A percentile compares a stretch with the other conserved stretches of the same genome.
phyloP scores from a whole-genome alignment of 352 stramenopile genomes.

The Phytophthora sojae region DNA sequence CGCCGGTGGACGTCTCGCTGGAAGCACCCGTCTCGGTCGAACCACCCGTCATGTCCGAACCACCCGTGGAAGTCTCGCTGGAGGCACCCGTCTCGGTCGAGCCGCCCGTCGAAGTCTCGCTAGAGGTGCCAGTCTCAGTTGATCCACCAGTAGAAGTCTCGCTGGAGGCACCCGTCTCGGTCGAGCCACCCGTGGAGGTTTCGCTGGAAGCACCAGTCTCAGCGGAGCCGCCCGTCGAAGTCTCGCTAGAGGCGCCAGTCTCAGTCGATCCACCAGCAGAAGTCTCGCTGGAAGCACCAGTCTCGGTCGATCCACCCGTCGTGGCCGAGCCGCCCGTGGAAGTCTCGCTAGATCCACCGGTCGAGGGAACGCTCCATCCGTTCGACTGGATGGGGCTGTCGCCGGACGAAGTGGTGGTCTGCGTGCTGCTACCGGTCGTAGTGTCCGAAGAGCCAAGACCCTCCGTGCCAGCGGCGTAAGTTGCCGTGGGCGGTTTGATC shows the following conservation, averaged over 20 bases:
- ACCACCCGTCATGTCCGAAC: constrained; percentile 5
- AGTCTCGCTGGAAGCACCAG: constrained; percentile 2
- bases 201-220: not conserved
- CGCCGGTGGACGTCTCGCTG: constrained; percentile 2
- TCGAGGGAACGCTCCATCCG: constrained; percentile 3
- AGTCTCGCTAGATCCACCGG: constrained; percentile 8
- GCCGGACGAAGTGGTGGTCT: constrained; percentile 2
- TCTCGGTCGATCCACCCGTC: constrained; percentile 5
- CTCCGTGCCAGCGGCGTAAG: constrained; percentile 25
- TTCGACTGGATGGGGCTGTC: not conserved
- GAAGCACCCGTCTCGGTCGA: constrained; percentile 1
- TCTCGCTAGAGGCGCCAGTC: constrained; percentile 8
- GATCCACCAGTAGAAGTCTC: constrained; percentile 12
- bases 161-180: not conserved
- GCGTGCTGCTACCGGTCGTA: constrained; percentile 17
- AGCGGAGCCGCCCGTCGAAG: constrained; percentile 5
- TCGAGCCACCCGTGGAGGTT: constrained; percentile 9
- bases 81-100: constrained; percentile 4
- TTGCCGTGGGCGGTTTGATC: constrained; percentile 18
- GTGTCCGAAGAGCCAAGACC: constrained; percentile 16
- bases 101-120: constrained; percentile 1
- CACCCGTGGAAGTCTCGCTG: constrained; percentile 5
- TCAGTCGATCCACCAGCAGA: constrained; percentile 3
- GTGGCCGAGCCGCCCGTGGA: constrained; percentile 1
- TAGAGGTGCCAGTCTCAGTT: not conserved